Conservation (phyloP, 2,329 filamentous ascomycete species). For the Talaromyces sp. region DNA sequence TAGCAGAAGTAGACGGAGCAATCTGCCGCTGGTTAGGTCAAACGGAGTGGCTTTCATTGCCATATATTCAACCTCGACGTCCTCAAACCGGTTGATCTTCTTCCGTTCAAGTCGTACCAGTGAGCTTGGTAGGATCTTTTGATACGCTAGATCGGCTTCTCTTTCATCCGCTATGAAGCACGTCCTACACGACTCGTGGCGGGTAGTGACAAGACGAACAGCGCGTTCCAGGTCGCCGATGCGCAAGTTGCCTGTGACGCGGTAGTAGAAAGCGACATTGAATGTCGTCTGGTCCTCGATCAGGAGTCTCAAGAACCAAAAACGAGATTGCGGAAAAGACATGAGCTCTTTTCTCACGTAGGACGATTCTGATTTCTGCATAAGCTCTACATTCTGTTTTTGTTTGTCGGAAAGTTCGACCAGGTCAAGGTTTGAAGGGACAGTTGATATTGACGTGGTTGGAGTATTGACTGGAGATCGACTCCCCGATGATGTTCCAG, state of each 20-base stretch:
- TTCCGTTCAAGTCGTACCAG: conserved; percentile 28
- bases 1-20: conserved; percentile 35
- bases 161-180: conserved; percentile 20
- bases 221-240: conserved; percentile 29
- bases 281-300: conserved; percentile 28
- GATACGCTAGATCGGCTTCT: conserved; percentile 22
- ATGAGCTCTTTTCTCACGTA: conserved; percentile 22
- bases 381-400: neutral
- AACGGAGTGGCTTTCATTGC: conserved; percentile 28
- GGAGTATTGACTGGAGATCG: neutral
- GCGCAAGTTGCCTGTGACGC: conserved; percentile 29
- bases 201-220: conserved; percentile 23
- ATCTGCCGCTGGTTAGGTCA: conserved; percentile 34
- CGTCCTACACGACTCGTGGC: conserved; percentile 31
- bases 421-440: neutral
- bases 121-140: conserved; percentile 22
- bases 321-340: conserved; percentile 37
- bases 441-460: neutral
- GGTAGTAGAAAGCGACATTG: conserved; percentile 32
- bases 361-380: neutral
- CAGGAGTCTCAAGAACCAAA: conserved; percentile 33
- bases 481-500: neutral
- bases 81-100: conserved; percentile 22
- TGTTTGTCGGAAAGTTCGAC: neutral
- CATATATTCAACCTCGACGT: conserved; percentile 24